A percentile compares a stretch with the other conserved stretches of the same genome.
phyloP scores from a whole-genome alignment of 192 early-diverging fungal genomes.

The Coemansia sp. region DNA sequence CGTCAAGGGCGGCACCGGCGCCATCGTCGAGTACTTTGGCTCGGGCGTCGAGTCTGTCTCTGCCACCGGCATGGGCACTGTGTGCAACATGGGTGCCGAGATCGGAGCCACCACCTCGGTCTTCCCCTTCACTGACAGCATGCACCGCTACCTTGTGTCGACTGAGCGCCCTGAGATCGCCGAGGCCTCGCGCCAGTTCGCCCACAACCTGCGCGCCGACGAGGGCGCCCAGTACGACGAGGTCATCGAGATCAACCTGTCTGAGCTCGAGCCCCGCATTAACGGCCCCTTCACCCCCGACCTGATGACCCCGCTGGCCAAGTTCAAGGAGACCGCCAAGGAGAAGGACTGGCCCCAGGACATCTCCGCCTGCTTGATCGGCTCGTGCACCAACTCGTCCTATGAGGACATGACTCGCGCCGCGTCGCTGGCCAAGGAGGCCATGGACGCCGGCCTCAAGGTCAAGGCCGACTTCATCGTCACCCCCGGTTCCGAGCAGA shows the following conservation, averaged over 20 bases:
- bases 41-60: slow-evolving; percentile 89
- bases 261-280: slow-evolving; percentile 91
- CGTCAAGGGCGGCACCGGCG: slow-evolving; percentile 95
- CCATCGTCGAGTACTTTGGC: slow-evolving; percentile 98
- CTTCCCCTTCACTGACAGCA: slow-evolving; percentile 92
- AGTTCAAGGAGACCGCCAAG: slow-evolving; percentile 86
- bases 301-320: slow-evolving; percentile 86
- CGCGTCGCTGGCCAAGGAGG: slow-evolving; percentile 85
- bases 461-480: slow-evolving; percentile 81
- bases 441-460: slow-evolving; percentile 74
- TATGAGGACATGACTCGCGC: slow-evolving; percentile 97
- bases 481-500: slow-evolving; percentile 97
- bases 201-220: slow-evolving; percentile 89
- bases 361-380: slow-evolving; percentile 89
- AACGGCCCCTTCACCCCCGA: slow-evolving; percentile 98
- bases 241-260: slow-evolving; percentile 91
- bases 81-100: slow-evolving; percentile 99
- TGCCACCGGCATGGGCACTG: slow-evolving; percentile 98
- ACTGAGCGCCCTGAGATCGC: slow-evolving; percentile 81
- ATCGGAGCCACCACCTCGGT: slow-evolving; percentile 96
- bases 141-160: slow-evolving; percentile 86
- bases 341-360: slow-evolving; percentile 87
- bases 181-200: slow-evolving; percentile 69
- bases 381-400: slow-evolving; percentile 98
- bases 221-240: slow-evolving; percentile 86